Base-by-base conservation (phyloP, 345 rosid genomes). In the Lumnitzera littorea region DNA sequence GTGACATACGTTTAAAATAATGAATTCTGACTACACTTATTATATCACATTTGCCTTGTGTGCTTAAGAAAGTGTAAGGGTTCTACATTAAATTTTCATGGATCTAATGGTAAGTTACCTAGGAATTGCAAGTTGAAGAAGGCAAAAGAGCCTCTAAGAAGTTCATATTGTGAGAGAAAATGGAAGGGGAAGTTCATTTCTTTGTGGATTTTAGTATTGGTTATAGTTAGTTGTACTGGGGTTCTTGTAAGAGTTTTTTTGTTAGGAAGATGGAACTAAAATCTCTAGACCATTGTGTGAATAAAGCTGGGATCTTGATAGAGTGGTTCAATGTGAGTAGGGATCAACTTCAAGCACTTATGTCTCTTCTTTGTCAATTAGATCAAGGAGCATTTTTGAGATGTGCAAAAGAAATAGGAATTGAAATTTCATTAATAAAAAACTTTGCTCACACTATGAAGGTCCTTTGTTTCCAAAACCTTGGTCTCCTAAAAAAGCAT, bases 281-380 rank as follows among this genome's bases (percentile, higher is more conserved):
- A 50, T 29, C 12, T 55, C 13, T 58, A 36, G 65, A 63, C 49
- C 74, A 72, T 47, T 68, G 78, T 79, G 84, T 68, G 63, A 84
- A 69, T 51, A 72, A 66, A 67, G 80, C 70, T 64, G 69, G 61
- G 63, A 76, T 80, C 68, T 72, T 78, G 56, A 65, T 74, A 51
- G 76, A 68, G 70, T 76, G 79, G 68, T 77, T 73, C 75, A 86
- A 88, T 70, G 77, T 84, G 60, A 85, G 89, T 77, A 71, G 64
- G 73, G 78, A 74, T 71, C 88, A 80, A 68, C 78, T 85, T 74
- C 78, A 72, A 72, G 77, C 71, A 70, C 71, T 85, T 62, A 84
- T 79, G 72, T 76, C 89, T 62, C 61, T 82, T 43, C 81, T 84
- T 75, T 72, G 77, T 55, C 84, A 78, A 61, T 82, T 85, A 56